Conservation (phyloP, 2,329 filamentous ascomycete genomes). For the Fusarium humuli region DNA sequence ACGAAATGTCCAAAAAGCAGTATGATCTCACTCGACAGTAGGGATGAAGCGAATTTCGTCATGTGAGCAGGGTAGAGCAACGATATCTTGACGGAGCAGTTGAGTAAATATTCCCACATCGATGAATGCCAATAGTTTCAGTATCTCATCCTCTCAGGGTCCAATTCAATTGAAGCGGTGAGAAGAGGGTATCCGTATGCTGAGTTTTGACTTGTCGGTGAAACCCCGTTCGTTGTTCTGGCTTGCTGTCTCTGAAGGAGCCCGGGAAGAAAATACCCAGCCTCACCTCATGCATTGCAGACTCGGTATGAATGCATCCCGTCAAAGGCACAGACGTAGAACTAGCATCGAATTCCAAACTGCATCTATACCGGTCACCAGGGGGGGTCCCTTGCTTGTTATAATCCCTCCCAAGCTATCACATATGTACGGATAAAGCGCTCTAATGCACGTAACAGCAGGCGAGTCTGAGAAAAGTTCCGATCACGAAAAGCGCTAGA, state of each 20-base stretch:
- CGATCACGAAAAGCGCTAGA: slow-evolving; percentile 9
- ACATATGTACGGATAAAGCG: slow-evolving; percentile 10
- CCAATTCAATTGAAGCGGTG: slow-evolving; percentile 29
- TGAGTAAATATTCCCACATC: neutral
- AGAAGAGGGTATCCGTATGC: slow-evolving; percentile 2
- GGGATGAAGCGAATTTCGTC: slow-evolving; percentile 23
- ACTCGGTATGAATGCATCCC: slow-evolving; percentile 20
- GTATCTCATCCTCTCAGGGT: neutral
- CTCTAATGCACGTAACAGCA: slow-evolving; percentile 30
- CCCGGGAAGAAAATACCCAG: slow-evolving; percentile 2
- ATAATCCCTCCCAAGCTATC: slow-evolving; percentile 6
- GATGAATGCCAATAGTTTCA: neutral
- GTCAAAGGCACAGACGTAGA: slow-evolving; percentile 27
- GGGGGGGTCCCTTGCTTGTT: slow-evolving; percentile 16
- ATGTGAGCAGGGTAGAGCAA: slow-evolving; percentile 13
- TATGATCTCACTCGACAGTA: slow-evolving; percentile 25
- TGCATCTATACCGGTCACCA: slow-evolving; percentile 17
- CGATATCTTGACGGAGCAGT: slow-evolving; percentile 8
- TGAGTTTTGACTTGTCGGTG: slow-evolving; percentile 25
- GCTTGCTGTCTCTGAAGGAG: neutral
- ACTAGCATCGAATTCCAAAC: slow-evolving; percentile 27
- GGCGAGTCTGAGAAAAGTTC: slow-evolving; percentile 19
- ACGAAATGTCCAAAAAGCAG: slow-evolving; percentile 19
- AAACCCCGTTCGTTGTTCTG: slow-evolving; percentile 8
- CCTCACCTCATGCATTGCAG: slow-evolving; percentile 22